These are phyloP conservation scores for Scedosporium apiospermum DNA, from an alignment of 2,329 filamentous ascomycete species.

Conservation along the genomic window DNA sequence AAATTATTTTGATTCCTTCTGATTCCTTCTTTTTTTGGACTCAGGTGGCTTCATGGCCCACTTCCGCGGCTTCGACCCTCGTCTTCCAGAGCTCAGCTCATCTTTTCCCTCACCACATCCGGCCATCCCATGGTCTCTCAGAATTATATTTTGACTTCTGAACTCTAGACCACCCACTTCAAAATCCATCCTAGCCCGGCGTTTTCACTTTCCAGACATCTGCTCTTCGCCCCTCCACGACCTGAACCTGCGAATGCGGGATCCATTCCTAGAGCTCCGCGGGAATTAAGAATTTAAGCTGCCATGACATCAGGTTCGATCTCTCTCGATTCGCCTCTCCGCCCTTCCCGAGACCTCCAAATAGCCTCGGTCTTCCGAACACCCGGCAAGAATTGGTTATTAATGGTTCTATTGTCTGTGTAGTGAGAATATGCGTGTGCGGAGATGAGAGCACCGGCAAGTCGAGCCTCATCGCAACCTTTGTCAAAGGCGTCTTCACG, in stretches of 20 bases:
- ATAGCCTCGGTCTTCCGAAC: background rate
- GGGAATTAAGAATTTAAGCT: background rate
- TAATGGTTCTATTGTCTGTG: background rate
- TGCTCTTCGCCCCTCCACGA: background rate
- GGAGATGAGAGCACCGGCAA: slow-evolving; percentile 95
- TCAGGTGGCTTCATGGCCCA: slow-evolving; percentile 1
- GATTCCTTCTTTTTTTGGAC: background rate
- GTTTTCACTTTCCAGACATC: background rate
- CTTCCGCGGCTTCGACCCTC: background rate
- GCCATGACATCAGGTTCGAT: slow-evolving; percentile 7
- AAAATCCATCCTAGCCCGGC: no score
- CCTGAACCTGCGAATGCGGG: background rate
- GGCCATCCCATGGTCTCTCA: background rate
- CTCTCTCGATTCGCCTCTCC: background rate
- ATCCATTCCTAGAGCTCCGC: background rate
- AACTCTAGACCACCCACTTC: background rate
- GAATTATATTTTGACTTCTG: background rate
- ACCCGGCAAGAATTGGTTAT: background rate
- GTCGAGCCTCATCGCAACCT: slow-evolving; percentile 83
- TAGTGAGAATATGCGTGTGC: slow-evolving; percentile 88
- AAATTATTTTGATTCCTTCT: background rate
- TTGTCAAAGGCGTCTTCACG: slow-evolving; percentile 96
- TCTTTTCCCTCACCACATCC: background rate
- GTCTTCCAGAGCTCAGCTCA: background rate
- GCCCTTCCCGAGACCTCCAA: background rate